Base-by-base conservation (phyloP, 352 stramenopile species). In the Blastocystis hominis region DNA sequence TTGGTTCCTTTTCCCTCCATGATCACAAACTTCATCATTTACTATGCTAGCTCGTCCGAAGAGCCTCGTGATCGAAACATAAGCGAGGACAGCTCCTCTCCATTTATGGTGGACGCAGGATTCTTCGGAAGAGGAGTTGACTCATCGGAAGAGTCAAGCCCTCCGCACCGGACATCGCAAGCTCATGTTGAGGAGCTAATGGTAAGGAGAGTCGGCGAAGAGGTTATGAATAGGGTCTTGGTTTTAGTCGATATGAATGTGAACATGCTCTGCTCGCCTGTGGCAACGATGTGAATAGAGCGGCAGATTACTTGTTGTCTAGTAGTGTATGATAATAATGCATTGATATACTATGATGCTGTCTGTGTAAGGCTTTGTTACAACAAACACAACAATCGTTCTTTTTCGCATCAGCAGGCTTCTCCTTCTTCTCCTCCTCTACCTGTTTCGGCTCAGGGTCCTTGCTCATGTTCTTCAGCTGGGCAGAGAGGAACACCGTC, bases 321-420 rank as follows among this genome's bases (percentile, higher is more conserved):
- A 59, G 24, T 30, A 30, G 50, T 59, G 50, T 59, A 59, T 59
- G n/a, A 59, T 59, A 59, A n/a, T 3, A 3, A 13, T 47, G 10
- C 36, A 30, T 30, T 30, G 24, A 30, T 30, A 30, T 30, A 30
- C 24, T 30, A 30, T 30, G 24, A 30, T 30, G 24, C 24, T 30
- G 24, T 30, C 24, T 30, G 24, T 61, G 24, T 30, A 42, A 20
- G 15, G 15, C 4, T 61, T 55, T 64, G 6, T 69, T 64, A 15
- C 10, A 84, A 84, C 72, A 84, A 84, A 84, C 50, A 84, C 3
- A 5, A 24, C 10, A 84, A 30, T 84, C 72, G 36, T 84, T 84
- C 72, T 84, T 84, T 34, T 84, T 84, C 53, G 66, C 72, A n/a
- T 66, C 47, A 66, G 72, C 72, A 44, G 50, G 24, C 72, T 84